phyloP scores from a whole-genome alignment of 2,329 filamentous ascomycete species.

The Talaromyces verruculosus region DNA sequence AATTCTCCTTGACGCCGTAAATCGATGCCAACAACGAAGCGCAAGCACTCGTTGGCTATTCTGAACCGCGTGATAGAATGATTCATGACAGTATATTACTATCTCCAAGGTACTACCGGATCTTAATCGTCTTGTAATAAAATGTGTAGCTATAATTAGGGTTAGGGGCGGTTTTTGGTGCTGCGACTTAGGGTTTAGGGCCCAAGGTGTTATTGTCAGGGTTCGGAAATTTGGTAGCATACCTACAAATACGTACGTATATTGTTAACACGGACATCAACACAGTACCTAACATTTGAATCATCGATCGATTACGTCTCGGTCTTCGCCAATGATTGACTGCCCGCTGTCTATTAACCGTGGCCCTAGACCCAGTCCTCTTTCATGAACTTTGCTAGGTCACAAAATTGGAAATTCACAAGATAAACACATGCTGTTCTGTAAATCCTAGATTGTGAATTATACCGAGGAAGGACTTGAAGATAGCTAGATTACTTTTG shows the following conservation, averaged over 20 bases:
- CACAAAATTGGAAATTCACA: neutral
- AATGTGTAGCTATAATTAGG: neutral
- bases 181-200: neutral
- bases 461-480: neutral
- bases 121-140: neutral
- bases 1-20: neutral
- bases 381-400: neutral
- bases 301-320: neutral
- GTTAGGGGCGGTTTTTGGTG: neutral
- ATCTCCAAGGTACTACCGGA: neutral
- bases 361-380: neutral
- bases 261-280: neutral
- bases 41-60: neutral
- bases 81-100: too few species aligned
- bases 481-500: neutral
- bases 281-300: neutral
- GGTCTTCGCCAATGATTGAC: neutral
- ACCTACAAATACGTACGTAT: neutral
- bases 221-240: neutral
- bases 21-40: neutral
- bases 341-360: neutral
- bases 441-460: neutral
- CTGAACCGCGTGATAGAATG: neutral
- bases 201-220: neutral
- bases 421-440: neutral